Conservation (phyloP, 208 protist genomes). For the Kentomonas sorsogonicus region DNA sequence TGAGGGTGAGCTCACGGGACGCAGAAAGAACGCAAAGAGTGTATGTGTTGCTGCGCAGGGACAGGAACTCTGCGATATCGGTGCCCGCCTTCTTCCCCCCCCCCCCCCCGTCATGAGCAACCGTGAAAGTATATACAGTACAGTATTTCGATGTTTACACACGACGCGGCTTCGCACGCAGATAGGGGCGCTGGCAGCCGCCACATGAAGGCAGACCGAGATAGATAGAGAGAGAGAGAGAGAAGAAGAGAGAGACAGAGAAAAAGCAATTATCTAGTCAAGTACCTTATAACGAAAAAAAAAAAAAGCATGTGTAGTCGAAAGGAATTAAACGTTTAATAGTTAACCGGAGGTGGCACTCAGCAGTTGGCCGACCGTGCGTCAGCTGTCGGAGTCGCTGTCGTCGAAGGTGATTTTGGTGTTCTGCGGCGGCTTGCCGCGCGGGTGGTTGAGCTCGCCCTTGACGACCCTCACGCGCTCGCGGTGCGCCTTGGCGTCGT, state of each 20-base stretch:
- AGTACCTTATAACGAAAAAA: conserved; percentile 3
- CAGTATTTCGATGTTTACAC: too few relatives aligned
- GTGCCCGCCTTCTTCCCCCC: too few relatives aligned
- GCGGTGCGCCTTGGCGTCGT: conserved; percentile 51
- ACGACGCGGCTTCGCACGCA: too few relatives aligned
- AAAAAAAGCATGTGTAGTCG: background rate
- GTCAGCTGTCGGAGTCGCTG: conserved; percentile 29
- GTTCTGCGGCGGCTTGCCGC: conserved; percentile 66
- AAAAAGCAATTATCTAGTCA: background rate
- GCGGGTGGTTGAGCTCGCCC: conserved; percentile 79
- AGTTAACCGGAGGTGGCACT: background rate
- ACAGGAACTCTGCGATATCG: too few relatives aligned
- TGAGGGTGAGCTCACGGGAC: too few relatives aligned
- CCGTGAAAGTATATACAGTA: too few relatives aligned
- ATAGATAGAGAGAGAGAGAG: background rate
- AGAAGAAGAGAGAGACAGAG: background rate
- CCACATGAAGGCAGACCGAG: too few relatives aligned
- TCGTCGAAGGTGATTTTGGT: conserved; percentile 38
- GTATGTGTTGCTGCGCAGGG: too few relatives aligned
- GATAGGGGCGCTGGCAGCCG: too few relatives aligned
- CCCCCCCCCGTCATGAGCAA: too few relatives aligned
- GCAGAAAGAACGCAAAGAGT: too few relatives aligned
- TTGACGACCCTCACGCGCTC: conserved; percentile 53
- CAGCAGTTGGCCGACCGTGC: background rate
- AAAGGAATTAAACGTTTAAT: background rate